Evolutionary conservation across 805 yeast species (phyloP), one percentile per base, ranked within the genome.

Genomic region (Starmerella bombicola): DNA sequence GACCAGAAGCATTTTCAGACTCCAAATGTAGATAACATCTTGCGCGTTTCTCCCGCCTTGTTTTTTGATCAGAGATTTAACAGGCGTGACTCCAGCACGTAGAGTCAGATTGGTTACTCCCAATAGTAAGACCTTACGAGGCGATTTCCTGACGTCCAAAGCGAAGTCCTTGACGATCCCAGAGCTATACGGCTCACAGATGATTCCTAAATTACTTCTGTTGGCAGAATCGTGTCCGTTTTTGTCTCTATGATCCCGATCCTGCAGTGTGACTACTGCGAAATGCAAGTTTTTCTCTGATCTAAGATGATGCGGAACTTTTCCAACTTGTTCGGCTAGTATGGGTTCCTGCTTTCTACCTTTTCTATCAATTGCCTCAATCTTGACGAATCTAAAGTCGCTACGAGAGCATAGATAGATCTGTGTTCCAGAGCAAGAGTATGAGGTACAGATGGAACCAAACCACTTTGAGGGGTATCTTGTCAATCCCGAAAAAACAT

Each of bases 71-170:
- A 20, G 9, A n/a, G 25, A 17, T 5, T 22, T 21, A 3, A 34
- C 38, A 4, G 35, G 30, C 2, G 21, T 22, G 9, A 15, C 30
- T 3, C 34, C 15, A 13, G 35, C 20, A 16, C 36, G 23, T 3
- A 30, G 34, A 2, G 26, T 23, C 15, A 39, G n/a, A n/a, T 15
- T 29, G 7, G 25, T 15, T 1, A 17, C 35, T 10, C 28, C 35
- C 5, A 38, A 18, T 3, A 33, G 15, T 10, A 44, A 6, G 5
- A 39, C 15, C 24, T 31, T 28, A 36, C 42, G 35, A 17, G 48
- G 48, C 19, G 26, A 17, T 16, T 38, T 41, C 8, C 48, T 18
- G 3, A 37, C n/a, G 15, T 44, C 48, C 3, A 44, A 10, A 25
- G 34, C 40, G 15, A 39, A 24, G 19, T 35, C 36, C n/a, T n/a